phyloP scores from a whole-genome alignment of 192 early-diverging fungal species.

The Neocallimastix lanati region DNA sequence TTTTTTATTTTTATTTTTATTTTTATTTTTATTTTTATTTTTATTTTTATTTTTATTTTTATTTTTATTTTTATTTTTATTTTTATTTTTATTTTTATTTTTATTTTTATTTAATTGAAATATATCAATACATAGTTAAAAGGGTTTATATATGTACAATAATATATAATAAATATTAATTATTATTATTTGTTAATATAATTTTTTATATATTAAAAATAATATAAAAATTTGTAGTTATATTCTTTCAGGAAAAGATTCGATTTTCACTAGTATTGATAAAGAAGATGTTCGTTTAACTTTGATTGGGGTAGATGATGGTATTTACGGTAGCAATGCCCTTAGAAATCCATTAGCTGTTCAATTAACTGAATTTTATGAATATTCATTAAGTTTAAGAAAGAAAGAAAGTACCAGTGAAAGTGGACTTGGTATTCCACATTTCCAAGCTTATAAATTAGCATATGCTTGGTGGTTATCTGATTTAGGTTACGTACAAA shows the following conservation, averaged over 20 bases:
- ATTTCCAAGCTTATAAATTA: conserved; percentile 80
- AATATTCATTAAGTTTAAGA: conserved; percentile 41
- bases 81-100: no score
- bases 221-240: conserved; percentile 39
- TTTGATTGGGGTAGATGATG: conserved; percentile 43
- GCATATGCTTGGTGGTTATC: conserved; percentile 58
- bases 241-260: conserved; percentile 19
- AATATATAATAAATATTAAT: no score
- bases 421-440: conserved; percentile 44
- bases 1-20: no score
- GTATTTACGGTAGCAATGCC: conserved; percentile 15
- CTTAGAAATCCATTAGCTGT: conserved; percentile 36
- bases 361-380: conserved; percentile 67
- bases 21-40: no score
- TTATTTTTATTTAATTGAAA: no score
- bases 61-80: no score
- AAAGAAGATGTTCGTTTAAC: conserved; percentile 37
- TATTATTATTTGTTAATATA: no score
- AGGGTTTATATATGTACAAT: no score
- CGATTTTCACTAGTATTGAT: conserved; percentile 41
- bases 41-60: no score
- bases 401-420: conserved; percentile 13
- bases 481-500: conserved; percentile 54
- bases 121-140: no score
- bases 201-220: no score